A percentile compares a stretch with the other conserved stretches of the same genome.
These are phyloP conservation scores for Ceratobasidium sp. DNA, from an alignment of 1,284 basidiomycete species.

Conservation along the genomic window DNA sequence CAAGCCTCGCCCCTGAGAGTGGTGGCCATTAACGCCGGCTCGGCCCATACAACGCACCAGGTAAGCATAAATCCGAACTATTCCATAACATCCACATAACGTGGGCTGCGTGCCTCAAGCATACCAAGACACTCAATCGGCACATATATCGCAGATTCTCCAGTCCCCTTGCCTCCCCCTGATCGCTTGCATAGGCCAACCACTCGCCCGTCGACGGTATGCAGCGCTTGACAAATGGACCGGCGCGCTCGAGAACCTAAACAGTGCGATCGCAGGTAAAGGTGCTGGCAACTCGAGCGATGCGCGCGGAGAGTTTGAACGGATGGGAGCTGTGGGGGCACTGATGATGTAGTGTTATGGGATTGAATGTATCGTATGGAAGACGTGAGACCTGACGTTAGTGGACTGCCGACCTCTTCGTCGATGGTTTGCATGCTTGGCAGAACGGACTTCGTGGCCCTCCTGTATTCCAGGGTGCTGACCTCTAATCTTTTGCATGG, in stretches of 20 bases:
- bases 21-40: constrained; percentile 20
- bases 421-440: no score
- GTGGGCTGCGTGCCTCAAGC: no score
- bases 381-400: no score
- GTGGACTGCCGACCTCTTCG: no score
- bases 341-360: constrained; percentile 32
- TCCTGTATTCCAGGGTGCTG: no score
- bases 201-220: constrained; percentile 85
- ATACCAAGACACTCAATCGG: no score
- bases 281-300: constrained; percentile 51
- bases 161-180: constrained; percentile 25
- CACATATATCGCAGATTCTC: no score
- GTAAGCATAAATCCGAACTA: no score
- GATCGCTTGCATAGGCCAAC: constrained; percentile 67
- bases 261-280: constrained; percentile 77
- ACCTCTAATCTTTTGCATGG: no score
- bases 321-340: constrained; percentile 24
- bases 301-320: constrained; percentile 37
- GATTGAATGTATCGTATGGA: neutral
- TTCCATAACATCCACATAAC: no score
- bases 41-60: neutral
- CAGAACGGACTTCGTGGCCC: no score
- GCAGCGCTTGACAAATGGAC: constrained; percentile 85
- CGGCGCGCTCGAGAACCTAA: constrained; percentile 75
- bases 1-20: constrained; percentile 23